phyloP scores from a whole-genome alignment of 2,329 filamentous ascomycete species.

The Penicillium hordei region DNA sequence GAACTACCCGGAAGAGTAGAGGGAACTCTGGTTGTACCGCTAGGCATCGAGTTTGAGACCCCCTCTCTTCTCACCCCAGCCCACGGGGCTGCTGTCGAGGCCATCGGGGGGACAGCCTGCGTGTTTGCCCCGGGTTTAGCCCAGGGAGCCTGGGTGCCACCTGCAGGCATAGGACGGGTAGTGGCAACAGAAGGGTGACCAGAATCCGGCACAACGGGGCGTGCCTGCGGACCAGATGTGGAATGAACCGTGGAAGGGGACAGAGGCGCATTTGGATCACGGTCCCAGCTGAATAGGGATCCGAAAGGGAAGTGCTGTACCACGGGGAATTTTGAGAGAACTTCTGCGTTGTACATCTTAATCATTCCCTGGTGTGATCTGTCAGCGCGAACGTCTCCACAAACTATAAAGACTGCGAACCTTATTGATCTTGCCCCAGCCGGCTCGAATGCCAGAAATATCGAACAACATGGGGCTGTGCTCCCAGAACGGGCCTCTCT shows the following conservation, averaged over 20 bases:
- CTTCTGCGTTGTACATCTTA: slow-evolving; percentile 98
- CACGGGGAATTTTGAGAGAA: slow-evolving; percentile 93
- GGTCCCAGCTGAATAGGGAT: slow-evolving; percentile 74
- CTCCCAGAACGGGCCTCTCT: slow-evolving; percentile 94
- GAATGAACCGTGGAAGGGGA: slow-evolving; percentile 58
- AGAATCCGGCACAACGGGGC: slow-evolving; percentile 22
- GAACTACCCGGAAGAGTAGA: slow-evolving; percentile 31
- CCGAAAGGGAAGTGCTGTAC: slow-evolving; percentile 95
- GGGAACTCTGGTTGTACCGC: slow-evolving; percentile 4
- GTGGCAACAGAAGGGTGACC: slow-evolving; percentile 13
- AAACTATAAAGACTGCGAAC: slow-evolving; percentile 34
- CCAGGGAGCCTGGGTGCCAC: slow-evolving; percentile 40
- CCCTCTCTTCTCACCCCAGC: slow-evolving; percentile 22
- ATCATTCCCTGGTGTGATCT: slow-evolving; percentile 72
- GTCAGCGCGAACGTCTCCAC: slow-evolving; percentile 1
- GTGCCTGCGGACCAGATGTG: slow-evolving; percentile 29
- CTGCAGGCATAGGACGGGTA: slow-evolving; percentile 17
- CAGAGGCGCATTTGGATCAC: slow-evolving; percentile 59
- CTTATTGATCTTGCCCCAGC: slow-evolving; percentile 99
- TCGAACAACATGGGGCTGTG: slow-evolving; percentile 94
- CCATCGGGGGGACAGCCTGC: slow-evolving; percentile 19
- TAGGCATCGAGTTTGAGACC: not conserved
- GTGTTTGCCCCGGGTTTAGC: slow-evolving; percentile 22
- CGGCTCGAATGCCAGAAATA: slow-evolving; percentile 82
- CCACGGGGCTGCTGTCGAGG: slow-evolving; percentile 35